A percentile compares a stretch with the other conserved stretches of the same genome.
Evolutionary conservation across 768 basidiomycete genomes (phyloP).

Genomic region (Leccinum longicurvipes): DNA sequence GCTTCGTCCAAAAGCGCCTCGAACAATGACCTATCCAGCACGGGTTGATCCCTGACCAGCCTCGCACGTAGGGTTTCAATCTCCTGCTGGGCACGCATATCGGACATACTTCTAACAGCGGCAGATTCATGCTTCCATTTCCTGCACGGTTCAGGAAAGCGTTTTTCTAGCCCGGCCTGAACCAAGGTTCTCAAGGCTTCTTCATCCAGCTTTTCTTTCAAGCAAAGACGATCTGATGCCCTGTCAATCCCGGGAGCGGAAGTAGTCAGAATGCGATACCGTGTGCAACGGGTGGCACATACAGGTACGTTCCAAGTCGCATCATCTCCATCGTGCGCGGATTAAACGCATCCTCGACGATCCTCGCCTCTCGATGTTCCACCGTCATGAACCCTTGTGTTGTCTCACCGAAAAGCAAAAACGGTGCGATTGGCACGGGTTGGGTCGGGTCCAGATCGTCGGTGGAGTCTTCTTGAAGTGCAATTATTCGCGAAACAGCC

Average conservation of each 20-base stretch:
- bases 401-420: slow-evolving; percentile 39
- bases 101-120: not conserved
- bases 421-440: slow-evolving; percentile 17
- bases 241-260: slow-evolving; percentile 10
- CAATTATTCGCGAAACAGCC: slow-evolving; percentile 14
- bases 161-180: slow-evolving; percentile 25
- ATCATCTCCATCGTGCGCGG: not conserved
- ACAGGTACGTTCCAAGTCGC: slow-evolving; percentile 22
- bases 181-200: slow-evolving; percentile 28
- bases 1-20: slow-evolving; percentile 25
- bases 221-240: slow-evolving; percentile 16
- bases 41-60: slow-evolving; percentile 2
- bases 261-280: not conserved
- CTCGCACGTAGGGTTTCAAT: not conserved
- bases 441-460: slow-evolving; percentile 7
- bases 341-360: not conserved
- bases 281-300: not conserved
- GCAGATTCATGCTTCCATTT: slow-evolving; percentile 20
- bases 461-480: slow-evolving; percentile 1
- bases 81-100: not conserved
- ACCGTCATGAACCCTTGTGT: slow-evolving; percentile 39
- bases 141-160: slow-evolving; percentile 21
- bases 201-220: slow-evolving; percentile 24
- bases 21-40: slow-evolving; percentile 18
- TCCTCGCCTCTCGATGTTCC: slow-evolving; percentile 16